Base-by-base conservation (phyloP, 1,139 yeast species). In the Taphrina wiesneri region DNA sequence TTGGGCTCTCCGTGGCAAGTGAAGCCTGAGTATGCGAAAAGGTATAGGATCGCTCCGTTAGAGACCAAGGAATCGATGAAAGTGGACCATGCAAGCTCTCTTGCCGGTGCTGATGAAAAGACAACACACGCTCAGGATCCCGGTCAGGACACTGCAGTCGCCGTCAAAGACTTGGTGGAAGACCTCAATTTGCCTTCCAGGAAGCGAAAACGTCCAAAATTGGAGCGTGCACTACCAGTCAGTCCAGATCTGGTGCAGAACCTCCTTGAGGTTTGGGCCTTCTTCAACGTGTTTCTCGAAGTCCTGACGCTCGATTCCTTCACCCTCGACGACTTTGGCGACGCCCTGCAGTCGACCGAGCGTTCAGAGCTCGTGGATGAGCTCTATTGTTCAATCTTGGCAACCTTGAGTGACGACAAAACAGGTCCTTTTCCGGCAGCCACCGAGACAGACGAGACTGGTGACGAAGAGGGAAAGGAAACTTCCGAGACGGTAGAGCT, bases 1-100 rank as follows among this genome's bases (percentile, higher is more conserved):
- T 82, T 87, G 53, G 97, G 98, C 1, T 96, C 98, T 1, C 98
- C 99, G 0, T 93, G 98, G 98, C 86, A 93, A 21, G 96, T 93
- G n/a, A 88, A 88, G 74, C 85, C 84, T 39, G 86, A 86, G 71
- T 90, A 85, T 74, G 80, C 80, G 9, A 70, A 70, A 36, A 72
- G 71, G 66, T 76, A 77, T 71, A 67, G 76, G 64, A 75, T 78
- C 59, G 77, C 77, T 56, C 74, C 75, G 32, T 71, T 56, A 13
- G 61, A 56, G 34, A 11, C 46, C n/a, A 34, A 34, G 32, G 46
- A 15, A 32, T 26, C 46, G 1, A n/a, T n/a, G 36, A 43, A 67
- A 53, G 64, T 68, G 30, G 62, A 34, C 15, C 69, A 68, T 47
- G 70, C 71, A 30, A 62, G 71, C 26, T 71, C 69, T 21, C 70